A percentile compares a stretch with the other conserved stretches of the same genome.
phyloP scores from a whole-genome alignment of 352 stramenopile genomes.

The Phytopythium chamaehyphon region DNA sequence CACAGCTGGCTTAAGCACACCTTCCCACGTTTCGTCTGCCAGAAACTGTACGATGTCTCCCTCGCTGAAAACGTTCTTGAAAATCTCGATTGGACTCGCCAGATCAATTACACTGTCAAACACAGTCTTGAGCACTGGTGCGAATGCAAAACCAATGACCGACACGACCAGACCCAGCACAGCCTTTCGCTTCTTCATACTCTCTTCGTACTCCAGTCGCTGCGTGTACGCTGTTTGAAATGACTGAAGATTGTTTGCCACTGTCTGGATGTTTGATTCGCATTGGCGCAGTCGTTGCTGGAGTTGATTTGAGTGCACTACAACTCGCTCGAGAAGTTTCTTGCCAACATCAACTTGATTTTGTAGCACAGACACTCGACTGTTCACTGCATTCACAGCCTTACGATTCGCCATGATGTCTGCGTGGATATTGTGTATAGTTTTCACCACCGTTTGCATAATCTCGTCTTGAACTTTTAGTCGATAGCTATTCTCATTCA shows the following conservation, averaged over 20 bases:
- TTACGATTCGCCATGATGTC: constrained; percentile 13
- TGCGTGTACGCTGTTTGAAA: constrained; percentile 10
- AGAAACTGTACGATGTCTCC: constrained; percentile 8
- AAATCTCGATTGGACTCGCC: constrained; percentile 17
- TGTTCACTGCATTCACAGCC: constrained; percentile 2
- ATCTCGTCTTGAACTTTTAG: constrained; percentile 14
- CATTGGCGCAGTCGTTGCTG: constrained; percentile 9
- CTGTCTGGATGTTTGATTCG: constrained; percentile 13
- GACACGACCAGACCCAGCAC: constrained; percentile 14
- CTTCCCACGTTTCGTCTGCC: constrained; percentile 1
- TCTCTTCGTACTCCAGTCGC: constrained; percentile 15
- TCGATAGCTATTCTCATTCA: constrained; percentile 17
- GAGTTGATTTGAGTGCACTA: constrained; percentile 6
- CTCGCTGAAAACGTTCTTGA: constrained; percentile 10
- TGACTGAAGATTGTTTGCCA: constrained; percentile 10
- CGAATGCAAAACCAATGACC: constrained; percentile 15
- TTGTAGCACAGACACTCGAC: constrained; percentile 8
- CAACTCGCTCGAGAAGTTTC: constrained; percentile 9
- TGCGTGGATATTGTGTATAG: constrained; percentile 10
- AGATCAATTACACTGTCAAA: constrained; percentile 20
- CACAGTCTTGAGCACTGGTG: constrained; percentile 17
- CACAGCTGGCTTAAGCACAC: constrained; percentile 4
- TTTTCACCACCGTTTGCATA: constrained; percentile 10
- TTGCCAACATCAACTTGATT: constrained; percentile 4
- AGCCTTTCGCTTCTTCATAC: constrained; percentile 13